These are phyloP conservation scores for Coemansia sp. DNA, from an alignment of 371 early-diverging fungal species.

Conservation along the genomic window DNA sequence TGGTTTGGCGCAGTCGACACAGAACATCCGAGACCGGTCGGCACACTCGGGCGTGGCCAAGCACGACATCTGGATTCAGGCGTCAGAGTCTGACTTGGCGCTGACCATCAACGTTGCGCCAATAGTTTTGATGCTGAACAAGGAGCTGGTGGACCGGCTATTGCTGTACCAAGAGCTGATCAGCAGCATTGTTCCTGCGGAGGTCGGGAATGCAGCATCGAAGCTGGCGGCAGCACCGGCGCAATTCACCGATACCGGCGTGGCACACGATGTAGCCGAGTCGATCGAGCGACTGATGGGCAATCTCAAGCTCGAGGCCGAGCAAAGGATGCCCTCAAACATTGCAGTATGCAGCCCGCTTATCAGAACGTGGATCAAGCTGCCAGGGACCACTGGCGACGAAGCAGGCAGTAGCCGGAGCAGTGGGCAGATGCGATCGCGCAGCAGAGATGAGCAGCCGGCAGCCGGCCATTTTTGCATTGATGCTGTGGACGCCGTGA, in stretches of 20 bases:
- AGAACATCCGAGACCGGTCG: background rate
- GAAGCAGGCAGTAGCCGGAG: background rate
- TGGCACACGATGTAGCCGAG: slow-evolving; percentile 13
- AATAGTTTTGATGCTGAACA: slow-evolving; percentile 27
- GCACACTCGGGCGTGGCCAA: slow-evolving; percentile 5
- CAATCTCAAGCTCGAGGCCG: slow-evolving; percentile 29
- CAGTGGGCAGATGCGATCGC: slow-evolving; percentile 13
- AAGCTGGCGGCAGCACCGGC: background rate
- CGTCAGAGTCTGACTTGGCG: slow-evolving; percentile 19
- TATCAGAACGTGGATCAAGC: slow-evolving; percentile 44
- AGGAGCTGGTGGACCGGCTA: slow-evolving; percentile 41
- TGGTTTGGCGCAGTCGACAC: background rate
- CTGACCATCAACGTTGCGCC: slow-evolving; percentile 41
- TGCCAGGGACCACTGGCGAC: slow-evolving; percentile 21
- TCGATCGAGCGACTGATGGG: slow-evolving; percentile 45
- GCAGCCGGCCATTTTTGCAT: slow-evolving; percentile 46
- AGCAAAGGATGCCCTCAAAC: slow-evolving; percentile 33
- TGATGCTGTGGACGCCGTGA: slow-evolving; percentile 44
- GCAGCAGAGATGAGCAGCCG: slow-evolving; percentile 11
- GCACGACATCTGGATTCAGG: slow-evolving; percentile 41
- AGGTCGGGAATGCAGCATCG: background rate
- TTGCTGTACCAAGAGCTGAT: slow-evolving; percentile 23
- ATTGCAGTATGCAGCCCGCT: slow-evolving; percentile 46
- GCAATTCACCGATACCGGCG: background rate
- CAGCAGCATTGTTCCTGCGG: slow-evolving; percentile 3